Conservation (phyloP, 2,329 filamentous ascomycete genomes). For the Arachnomyces sp. region DNA sequence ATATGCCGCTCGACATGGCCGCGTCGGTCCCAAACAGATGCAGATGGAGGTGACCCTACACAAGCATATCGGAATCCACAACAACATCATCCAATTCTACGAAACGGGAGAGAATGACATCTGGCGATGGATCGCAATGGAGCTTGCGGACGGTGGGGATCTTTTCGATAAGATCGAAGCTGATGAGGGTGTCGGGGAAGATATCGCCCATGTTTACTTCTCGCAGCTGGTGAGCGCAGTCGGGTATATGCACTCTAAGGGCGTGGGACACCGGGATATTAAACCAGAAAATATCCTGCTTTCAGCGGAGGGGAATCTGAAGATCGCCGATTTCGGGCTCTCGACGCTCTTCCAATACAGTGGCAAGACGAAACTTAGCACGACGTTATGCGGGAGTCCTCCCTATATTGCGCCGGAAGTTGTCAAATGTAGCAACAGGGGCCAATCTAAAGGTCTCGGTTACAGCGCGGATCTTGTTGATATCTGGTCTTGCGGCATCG, state of each 20-base stretch:
- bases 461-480: constrained; percentile 70
- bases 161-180: constrained; percentile 99
- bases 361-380: constrained; percentile 70
- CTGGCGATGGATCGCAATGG: constrained; percentile 99
- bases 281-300: constrained; percentile 95
- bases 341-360: constrained; percentile 90
- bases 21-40: constrained; percentile 81
- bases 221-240: constrained; percentile 83
- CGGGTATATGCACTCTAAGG: constrained; percentile 91
- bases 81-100: constrained; percentile 91
- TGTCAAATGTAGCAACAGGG: constrained; percentile 47
- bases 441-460: constrained; percentile 35
- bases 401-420: constrained; percentile 98
- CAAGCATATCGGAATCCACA: constrained; percentile 77
- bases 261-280: constrained; percentile 84
- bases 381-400: constrained; percentile 88
- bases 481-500: constrained; percentile 95
- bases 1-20: constrained; percentile 82
- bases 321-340: constrained; percentile 94
- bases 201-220: constrained; percentile 96
- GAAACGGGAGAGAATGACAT: constrained; percentile 73
- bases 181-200: constrained; percentile 85
- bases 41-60: constrained; percentile 88
- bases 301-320: constrained; percentile 74
- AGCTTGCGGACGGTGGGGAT: constrained; percentile 89